These are phyloP conservation scores for Exophiala oligosperma DNA, from an alignment of 2,329 filamentous ascomycete genomes.

Conservation along the genomic window DNA sequence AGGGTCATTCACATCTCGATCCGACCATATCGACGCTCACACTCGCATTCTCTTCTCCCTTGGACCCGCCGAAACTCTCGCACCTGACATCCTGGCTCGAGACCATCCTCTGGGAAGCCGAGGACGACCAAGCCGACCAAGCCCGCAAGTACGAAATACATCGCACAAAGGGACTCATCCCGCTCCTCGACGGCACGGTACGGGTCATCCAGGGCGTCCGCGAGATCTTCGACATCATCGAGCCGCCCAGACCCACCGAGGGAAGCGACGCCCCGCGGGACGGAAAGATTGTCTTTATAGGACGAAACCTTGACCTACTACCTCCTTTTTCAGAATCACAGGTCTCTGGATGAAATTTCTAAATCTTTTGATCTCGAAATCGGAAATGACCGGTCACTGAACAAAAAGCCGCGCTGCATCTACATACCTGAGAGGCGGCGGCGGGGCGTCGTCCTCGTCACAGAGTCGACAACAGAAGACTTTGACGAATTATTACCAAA, in stretches of 20 bases:
- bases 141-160: constrained; percentile 72
- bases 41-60: constrained; percentile 61
- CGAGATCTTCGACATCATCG: constrained; percentile 89
- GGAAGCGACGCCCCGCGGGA: constrained; percentile 26
- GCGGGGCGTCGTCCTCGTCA: not conserved
- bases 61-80: constrained; percentile 59
- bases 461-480: not conserved
- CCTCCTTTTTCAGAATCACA: not conserved
- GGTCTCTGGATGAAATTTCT: no score
- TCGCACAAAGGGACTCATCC: constrained; percentile 77
- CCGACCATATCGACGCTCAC: constrained; percentile 82
- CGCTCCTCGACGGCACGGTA: constrained; percentile 62
- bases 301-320: constrained; percentile 40
- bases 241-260: constrained; percentile 40
- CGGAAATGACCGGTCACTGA: not conserved
- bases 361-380: not conserved
- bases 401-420: no score
- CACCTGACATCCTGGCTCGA: constrained; percentile 79
- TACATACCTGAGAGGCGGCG: no score
- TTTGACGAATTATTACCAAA: not conserved
- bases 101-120: constrained; percentile 73
- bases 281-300: constrained; percentile 50
- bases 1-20: constrained; percentile 89
- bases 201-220: constrained; percentile 89
- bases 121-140: constrained; percentile 31